These are phyloP conservation scores for Bathelium albidoporum DNA, from an alignment of 495 filamentous ascomycete genomes.

Conservation along the genomic window DNA sequence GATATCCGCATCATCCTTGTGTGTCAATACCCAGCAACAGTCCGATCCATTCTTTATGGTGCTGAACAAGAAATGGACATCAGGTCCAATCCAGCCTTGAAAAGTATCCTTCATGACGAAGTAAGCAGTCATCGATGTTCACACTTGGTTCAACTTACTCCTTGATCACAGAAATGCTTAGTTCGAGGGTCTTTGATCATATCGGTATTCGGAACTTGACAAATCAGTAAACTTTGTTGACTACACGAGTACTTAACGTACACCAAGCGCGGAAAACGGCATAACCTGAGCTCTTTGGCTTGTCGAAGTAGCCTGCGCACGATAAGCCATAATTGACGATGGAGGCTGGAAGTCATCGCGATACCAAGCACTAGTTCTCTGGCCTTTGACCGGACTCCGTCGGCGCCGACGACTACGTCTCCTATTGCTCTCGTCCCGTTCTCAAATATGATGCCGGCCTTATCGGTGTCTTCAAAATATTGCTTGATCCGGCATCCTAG, in stretches of 20 bases:
- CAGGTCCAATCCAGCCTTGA: constrained; percentile 49
- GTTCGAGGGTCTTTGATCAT: constrained; percentile 54
- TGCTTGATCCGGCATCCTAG: constrained; percentile 41
- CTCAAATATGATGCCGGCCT: constrained; percentile 46
- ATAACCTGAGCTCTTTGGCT: constrained; percentile 33
- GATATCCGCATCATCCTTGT: constrained; percentile 50
- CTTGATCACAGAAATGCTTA: constrained; percentile 48
- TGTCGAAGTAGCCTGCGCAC: background rate
- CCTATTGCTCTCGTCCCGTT: constrained; percentile 38
- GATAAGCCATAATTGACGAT: background rate
- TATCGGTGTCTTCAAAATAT: constrained; percentile 46
- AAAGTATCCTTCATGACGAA: constrained; percentile 37
- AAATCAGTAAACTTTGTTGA: constrained; percentile 6
- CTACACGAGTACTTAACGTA: background rate
- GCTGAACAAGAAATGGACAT: constrained; percentile 55
- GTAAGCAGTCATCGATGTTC: background rate
- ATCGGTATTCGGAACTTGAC: constrained; percentile 40
- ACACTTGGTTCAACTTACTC: constrained; percentile 53
- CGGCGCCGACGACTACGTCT: constrained; percentile 49
- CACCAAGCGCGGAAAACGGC: constrained; percentile 52
- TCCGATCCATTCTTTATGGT: constrained; percentile 53
- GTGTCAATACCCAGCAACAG: constrained; percentile 63
- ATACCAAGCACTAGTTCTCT: constrained; percentile 49
- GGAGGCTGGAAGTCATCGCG: constrained; percentile 46
- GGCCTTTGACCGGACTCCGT: constrained; percentile 51